These are phyloP conservation scores for Vaccinium vitisidaea DNA, from an alignment of 148 eudicot genomes.

Conservation along the genomic window DNA sequence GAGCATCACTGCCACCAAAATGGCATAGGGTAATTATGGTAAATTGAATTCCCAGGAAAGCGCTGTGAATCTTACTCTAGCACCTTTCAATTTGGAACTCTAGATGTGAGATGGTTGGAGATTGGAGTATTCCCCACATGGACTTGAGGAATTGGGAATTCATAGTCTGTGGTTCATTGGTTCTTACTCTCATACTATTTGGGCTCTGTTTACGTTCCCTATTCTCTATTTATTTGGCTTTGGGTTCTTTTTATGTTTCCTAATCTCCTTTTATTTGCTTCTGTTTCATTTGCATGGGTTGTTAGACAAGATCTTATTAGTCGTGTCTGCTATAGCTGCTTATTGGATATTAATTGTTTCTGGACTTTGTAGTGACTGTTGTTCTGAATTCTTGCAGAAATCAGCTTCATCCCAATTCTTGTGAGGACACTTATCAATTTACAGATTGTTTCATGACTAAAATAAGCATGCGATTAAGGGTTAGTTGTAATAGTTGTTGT, in stretches of 20 bases:
- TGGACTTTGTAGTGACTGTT: not conserved
- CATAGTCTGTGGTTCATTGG: not conserved
- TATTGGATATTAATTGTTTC: not conserved
- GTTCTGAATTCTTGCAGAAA: constrained; percentile 11
- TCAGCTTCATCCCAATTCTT: not conserved
- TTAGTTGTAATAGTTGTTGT: too few relatives aligned
- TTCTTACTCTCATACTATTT: not conserved
- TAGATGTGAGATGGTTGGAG: not conserved
- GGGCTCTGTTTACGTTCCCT: not conserved
- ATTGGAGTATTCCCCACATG: not conserved
- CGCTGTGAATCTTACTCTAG: too few relatives aligned
- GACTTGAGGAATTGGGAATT: not conserved
- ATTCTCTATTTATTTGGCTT: not conserved
- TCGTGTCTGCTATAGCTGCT: not conserved
- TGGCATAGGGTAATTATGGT: too few relatives aligned
- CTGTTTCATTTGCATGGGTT: not conserved
- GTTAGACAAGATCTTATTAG: not conserved
- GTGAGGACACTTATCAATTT: not conserved
- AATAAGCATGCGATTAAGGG: too few relatives aligned
- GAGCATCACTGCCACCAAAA: too few relatives aligned
- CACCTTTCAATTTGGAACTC: not conserved
- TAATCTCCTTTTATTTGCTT: not conserved
- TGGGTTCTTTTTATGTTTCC: not conserved
- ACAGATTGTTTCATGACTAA: not conserved
- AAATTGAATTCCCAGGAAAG: too few relatives aligned